phyloP scores from a whole-genome alignment of 257 asterid species.

The Przewalskia tangutica region DNA sequence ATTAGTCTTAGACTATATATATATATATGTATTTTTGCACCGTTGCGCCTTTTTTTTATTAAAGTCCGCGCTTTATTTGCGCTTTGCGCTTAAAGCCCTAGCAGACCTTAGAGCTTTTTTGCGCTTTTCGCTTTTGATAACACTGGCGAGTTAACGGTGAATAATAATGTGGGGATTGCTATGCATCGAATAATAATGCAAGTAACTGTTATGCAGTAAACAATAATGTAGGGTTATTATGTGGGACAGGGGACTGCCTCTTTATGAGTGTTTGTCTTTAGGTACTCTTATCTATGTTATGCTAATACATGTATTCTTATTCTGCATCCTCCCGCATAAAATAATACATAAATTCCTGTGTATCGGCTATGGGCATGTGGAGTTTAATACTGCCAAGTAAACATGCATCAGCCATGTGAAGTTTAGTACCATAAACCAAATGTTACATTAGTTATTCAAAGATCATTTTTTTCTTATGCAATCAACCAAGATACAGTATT shows the following conservation, averaged over 20 bases:
- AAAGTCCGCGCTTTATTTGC: no score
- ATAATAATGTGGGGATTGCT: not conserved
- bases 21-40: no score
- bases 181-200: not conserved
- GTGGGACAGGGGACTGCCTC: not conserved
- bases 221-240: not conserved
- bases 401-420: not conserved
- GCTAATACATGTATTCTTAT: not conserved
- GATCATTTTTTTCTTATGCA: not conserved
- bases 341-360: not conserved
- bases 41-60: no score
- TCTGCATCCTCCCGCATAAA: not conserved
- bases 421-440: not conserved
- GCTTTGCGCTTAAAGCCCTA: no score
- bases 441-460: not conserved
- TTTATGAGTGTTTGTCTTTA: not conserved
- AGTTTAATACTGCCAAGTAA: not conserved
- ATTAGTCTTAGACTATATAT: no score
- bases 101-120: no score
- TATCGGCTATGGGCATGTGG: not conserved
- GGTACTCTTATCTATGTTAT: not conserved
- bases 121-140: no score
- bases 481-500: not conserved
- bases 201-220: not conserved
- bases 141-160: not conserved